These are phyloP conservation scores for Aureobasidium mangrovei DNA, from an alignment of 2,329 filamentous ascomycete species.

Conservation along the genomic window DNA sequence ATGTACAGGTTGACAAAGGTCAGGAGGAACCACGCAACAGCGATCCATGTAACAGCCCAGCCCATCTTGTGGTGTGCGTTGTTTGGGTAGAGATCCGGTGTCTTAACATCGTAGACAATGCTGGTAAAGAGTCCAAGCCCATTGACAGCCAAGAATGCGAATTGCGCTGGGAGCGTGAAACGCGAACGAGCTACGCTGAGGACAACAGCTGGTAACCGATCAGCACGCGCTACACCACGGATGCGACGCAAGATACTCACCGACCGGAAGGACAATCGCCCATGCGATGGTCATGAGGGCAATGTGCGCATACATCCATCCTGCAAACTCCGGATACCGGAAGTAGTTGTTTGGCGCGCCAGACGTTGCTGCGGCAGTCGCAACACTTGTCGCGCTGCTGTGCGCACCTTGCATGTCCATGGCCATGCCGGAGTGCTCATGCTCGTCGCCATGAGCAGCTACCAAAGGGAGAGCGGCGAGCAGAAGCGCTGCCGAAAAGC, in stretches of 20 bases:
- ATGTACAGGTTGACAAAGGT: slow-evolving; percentile 53
- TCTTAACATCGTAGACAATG: slow-evolving; percentile 63
- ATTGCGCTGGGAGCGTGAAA: slow-evolving; percentile 60
- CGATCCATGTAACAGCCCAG: slow-evolving; percentile 68
- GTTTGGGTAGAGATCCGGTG: slow-evolving; percentile 73
- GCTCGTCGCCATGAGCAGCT: slow-evolving; percentile 33
- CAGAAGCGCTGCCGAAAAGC: slow-evolving; percentile 30
- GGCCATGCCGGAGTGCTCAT: slow-evolving; percentile 8
- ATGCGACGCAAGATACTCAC: slow-evolving; percentile 40
- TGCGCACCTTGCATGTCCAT: slow-evolving; percentile 21
- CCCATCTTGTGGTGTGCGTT: slow-evolving; percentile 78
- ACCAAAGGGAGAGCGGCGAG: slow-evolving; percentile 32
- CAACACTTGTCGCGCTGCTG: slow-evolving; percentile 13
- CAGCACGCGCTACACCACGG: not conserved
- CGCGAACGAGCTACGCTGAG: slow-evolving; percentile 73
- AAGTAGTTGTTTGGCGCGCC: slow-evolving; percentile 47
- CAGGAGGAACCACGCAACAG: slow-evolving; percentile 59
- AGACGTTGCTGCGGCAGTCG: slow-evolving; percentile 13
- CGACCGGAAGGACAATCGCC: slow-evolving; percentile 63
- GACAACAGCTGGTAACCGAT: slow-evolving; percentile 59
- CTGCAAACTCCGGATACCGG: slow-evolving; percentile 43
- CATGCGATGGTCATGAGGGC: slow-evolving; percentile 61
- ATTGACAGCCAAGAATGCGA: slow-evolving; percentile 41
- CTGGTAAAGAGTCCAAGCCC: slow-evolving; percentile 53
- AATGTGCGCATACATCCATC: slow-evolving; percentile 61